A percentile compares a stretch with the other conserved stretches of the same genome.
Evolutionary conservation across 2,329 filamentous ascomycete genomes (phyloP).

Genomic region (Phialocephala subalpina): DNA sequence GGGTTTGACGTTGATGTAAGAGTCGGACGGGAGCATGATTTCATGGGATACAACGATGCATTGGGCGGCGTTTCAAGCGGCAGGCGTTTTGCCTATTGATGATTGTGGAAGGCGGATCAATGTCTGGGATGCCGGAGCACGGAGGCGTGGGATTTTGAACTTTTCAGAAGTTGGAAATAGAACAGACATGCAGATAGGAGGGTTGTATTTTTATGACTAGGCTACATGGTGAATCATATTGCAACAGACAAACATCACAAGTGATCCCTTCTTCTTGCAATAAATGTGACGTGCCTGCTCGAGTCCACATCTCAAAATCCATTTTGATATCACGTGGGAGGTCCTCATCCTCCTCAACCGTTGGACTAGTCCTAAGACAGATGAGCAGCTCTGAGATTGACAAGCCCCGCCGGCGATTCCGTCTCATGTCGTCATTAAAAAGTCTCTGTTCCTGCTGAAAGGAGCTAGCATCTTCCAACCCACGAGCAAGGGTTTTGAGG

Average conservation of each 20-base stretch:
- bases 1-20: conserved; percentile 35
- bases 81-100: conserved; percentile 16
- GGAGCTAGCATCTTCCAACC: background rate
- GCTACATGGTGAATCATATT: conserved; percentile 11
- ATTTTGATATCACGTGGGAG: background rate
- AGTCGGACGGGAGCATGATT: conserved; percentile 7
- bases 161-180: conserved; percentile 9
- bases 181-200: conserved; percentile 1
- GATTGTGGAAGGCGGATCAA: background rate
- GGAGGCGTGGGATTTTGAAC: conserved; percentile 7
- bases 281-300: background rate
- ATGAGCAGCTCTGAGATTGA: background rate
- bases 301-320: background rate
- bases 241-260: background rate
- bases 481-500: background rate
- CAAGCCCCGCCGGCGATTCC: conserved; percentile 16
- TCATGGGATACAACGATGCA: conserved; percentile 29
- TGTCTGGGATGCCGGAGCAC: background rate
- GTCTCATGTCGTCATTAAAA: conserved; percentile 11
- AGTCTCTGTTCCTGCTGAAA: background rate
- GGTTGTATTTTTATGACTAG: conserved; percentile 6
- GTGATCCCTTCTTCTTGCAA: background rate
- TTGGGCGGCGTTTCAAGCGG: conserved; percentile 35
- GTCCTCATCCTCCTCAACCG: background rate
- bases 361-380: background rate